Conservation (phyloP, 164 flowering plant genomes). For the Vitis amurensis region DNA sequence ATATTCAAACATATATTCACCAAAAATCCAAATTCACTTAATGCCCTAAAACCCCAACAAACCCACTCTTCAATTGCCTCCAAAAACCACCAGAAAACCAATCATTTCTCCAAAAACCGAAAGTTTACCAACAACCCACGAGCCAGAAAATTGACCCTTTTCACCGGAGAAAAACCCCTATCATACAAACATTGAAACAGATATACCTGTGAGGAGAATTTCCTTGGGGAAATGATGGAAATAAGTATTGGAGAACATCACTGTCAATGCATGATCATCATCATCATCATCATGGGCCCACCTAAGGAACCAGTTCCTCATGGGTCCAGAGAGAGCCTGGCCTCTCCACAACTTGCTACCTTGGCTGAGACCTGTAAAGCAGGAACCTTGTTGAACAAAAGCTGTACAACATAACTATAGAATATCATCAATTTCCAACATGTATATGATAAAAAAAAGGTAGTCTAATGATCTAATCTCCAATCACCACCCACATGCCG, state of each 20-base stretch:
- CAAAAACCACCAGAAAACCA: not conserved
- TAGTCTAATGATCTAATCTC: too few relatives aligned
- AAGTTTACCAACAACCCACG: too few relatives aligned
- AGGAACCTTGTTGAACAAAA: constrained; percentile 35
- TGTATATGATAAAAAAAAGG: too few relatives aligned
- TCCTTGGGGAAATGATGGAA: constrained; percentile 1
- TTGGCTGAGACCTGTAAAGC: constrained; percentile 47
- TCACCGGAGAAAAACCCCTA: constrained; percentile 11
- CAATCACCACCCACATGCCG: constrained; percentile 4
- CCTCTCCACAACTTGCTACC: constrained; percentile 11
- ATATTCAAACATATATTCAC: too few relatives aligned
- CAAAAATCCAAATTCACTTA: too few relatives aligned
- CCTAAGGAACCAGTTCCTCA: constrained; percentile 20
- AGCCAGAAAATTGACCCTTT: not conserved
- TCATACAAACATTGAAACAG: not conserved
- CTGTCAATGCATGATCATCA: constrained; percentile 16
- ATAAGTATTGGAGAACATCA: constrained; percentile 17
- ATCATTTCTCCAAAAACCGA: not conserved
- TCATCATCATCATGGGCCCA: constrained; percentile 21
- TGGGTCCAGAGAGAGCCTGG: constrained; percentile 17
- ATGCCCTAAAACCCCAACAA: not conserved
- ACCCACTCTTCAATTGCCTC: not conserved
- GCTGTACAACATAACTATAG: constrained; percentile 4
- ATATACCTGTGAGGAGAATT: constrained; percentile 5
- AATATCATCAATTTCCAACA: too few relatives aligned